phyloP scores from a whole-genome alignment of 1,284 basidiomycete species.

The Moesziomyces antarcticus region DNA sequence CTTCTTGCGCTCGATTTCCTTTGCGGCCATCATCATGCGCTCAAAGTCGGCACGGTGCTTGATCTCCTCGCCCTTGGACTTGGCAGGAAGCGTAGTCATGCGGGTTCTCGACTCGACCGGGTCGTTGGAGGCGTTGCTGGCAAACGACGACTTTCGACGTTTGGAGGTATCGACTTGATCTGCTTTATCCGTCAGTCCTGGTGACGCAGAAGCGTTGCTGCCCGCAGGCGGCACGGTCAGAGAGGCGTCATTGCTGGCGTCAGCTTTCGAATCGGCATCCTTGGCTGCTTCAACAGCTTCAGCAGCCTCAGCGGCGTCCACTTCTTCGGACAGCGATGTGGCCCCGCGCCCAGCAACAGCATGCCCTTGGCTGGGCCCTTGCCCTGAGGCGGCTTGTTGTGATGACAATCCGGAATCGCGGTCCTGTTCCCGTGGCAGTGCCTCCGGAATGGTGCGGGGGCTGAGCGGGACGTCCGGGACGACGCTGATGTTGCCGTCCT shows the following conservation, averaged over 20 bases:
- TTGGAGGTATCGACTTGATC: slow-evolving; percentile 23
- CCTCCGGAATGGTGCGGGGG: slow-evolving; percentile 11
- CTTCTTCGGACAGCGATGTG: slow-evolving; percentile 26
- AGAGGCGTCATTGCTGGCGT: not conserved
- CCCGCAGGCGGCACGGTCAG: not conserved
- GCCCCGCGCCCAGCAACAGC: slow-evolving; percentile 6
- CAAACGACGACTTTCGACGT: slow-evolving; percentile 39
- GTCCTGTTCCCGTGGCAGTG: not conserved
- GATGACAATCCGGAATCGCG: no score
- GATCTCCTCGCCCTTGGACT: slow-evolving; percentile 80
- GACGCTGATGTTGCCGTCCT: slow-evolving; percentile 42
- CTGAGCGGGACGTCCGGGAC: slow-evolving; percentile 24
- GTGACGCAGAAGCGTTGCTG: not conserved
- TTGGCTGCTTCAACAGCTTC: not conserved
- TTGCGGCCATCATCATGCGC: slow-evolving; percentile 80
- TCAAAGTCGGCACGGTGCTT: slow-evolving; percentile 90
- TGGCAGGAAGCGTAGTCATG: slow-evolving; percentile 85
- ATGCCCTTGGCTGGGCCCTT: not conserved
- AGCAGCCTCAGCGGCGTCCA: slow-evolving; percentile 21
- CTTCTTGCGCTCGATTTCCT: slow-evolving; percentile 48
- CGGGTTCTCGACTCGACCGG: slow-evolving; percentile 72
- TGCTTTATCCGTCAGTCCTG: slow-evolving; percentile 45
- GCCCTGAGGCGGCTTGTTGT: no score
- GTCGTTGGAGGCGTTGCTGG: slow-evolving; percentile 47
- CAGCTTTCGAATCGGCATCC: not conserved